Base-by-base conservation (phyloP, 148 eudicot genomes). In the Vaccinium vitisidaea region DNA sequence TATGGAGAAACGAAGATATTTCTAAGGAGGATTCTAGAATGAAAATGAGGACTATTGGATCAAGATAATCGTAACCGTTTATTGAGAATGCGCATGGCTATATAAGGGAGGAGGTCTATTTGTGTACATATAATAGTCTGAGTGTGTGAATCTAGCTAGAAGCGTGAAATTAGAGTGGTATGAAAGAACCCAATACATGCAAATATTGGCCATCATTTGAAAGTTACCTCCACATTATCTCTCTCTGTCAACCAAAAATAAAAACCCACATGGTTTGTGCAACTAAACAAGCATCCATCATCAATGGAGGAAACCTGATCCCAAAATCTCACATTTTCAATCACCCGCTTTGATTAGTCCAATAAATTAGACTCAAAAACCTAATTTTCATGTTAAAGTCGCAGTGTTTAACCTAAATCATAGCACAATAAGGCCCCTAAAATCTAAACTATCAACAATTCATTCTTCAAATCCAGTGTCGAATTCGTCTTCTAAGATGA, bases 231-330 rank as follows among this genome's bases (percentile, higher is more conserved):
- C 46, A 43, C 46, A 43, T 43, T 6, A 43, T 43, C 46, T 43
- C 46, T 43, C 46, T 43, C 46, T 43, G 18, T 15, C 16, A 71
- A 18, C 16, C 25, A 58, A 30, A 59, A 11, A 80, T 5, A 5
- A 8, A 14, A 61, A 12, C 79, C 27, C 76, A 58, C 73, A 92
- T 94, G 95, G 93, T 92, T 39, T 93, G 91, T 53, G 88, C 82
- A 50, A 83, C 94, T 11, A 96, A 96, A 83, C 90, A 92, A 75
- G 87, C 91, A 80, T 80, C 96, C 85, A 88, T 4, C 6, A 43
- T 90, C 80, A 83, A 82, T 77, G 91, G 89, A 52, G 90, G 90
- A 85, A 73, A 85, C 74, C 63, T 92, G 19, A 89, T 89, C 90
- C 58, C 89, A 83, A 4, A 52, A 73, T 58, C 18, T 65, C 74